Evolutionary conservation across 1,284 basidiomycete species (phyloP), one percentile per base, ranked within the genome.

Genomic region (Cryptococcus sp.): DNA sequence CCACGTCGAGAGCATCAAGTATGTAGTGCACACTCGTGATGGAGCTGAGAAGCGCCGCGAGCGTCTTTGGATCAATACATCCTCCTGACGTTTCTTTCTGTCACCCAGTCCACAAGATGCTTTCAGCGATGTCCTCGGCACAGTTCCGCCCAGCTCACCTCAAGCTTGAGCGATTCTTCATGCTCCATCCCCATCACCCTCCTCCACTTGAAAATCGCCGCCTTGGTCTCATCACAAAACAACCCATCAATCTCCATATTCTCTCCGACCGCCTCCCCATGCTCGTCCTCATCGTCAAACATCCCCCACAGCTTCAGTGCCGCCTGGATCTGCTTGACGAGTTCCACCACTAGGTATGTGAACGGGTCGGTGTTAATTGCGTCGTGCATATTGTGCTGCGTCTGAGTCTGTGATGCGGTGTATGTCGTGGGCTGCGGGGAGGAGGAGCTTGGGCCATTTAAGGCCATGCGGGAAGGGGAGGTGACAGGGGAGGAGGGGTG

Each of bases 141-240:
- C 6, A 11, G 16, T 11, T n/a, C 11, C 23, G 9, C 2, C 5
- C 4, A 18, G 52, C 70, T 56, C 54, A 73, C 73, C 63, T 73
- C 73, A 4, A 76, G 55, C 50, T 68, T 69, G 50, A 71, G 50
- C 7, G 57, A 64, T 40, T 73, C 72, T 50, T 73, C 71, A 46
- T 65, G 60, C 56, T 76, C 73, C 71, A 76, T 71, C 1, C 73
- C 73, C 71, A 76, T 74, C 4, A 59, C 54, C 33, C 57, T 49
- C 38, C 73, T 63, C 72, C 72, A 76, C 23, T 56, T 55, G 39
- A 67, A 69, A 11, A 74, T 63, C 8, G 62, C 72, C n/a, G 64
- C 59, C 56, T 76, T 76, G 4, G 73, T 76, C 62, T 75, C 72
- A 56, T 76, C 74, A 51, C 72, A 76, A 48, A 76, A 74, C 49